Conservation (phyloP, 257 asterid species). For the Solanum pinnatisectum region DNA sequence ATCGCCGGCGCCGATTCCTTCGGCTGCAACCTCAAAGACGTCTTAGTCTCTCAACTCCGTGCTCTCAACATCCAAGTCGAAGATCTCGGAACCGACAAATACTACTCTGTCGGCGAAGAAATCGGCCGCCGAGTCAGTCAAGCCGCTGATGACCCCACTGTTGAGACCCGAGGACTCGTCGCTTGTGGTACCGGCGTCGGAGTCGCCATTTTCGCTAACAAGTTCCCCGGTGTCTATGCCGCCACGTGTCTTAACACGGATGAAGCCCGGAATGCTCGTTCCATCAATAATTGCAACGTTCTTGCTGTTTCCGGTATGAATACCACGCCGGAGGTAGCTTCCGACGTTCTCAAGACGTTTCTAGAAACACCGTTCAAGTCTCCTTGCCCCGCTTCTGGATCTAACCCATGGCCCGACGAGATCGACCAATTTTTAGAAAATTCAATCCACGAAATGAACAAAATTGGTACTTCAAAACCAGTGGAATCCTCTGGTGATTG, state of each 20-base stretch:
- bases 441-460: constrained; percentile 48
- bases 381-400: constrained; percentile 88
- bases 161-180: constrained; percentile 60
- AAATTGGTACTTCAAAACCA: constrained; percentile 21
- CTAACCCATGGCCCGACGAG: constrained; percentile 71
- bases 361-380: constrained; percentile 61
- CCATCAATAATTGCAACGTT: constrained; percentile 76
- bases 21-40: constrained; percentile 56
- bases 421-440: constrained; percentile 45
- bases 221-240: constrained; percentile 80
- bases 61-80: constrained; percentile 59
- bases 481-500: constrained; percentile 5
- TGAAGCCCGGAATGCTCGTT: constrained; percentile 65
- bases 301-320: constrained; percentile 72
- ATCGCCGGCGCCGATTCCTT: constrained; percentile 72
- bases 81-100: constrained; percentile 61
- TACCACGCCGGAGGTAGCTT: constrained; percentile 43
- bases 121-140: constrained; percentile 73
- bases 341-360: constrained; percentile 46
- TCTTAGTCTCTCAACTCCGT: constrained; percentile 46
- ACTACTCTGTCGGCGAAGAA: constrained; percentile 73
- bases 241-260: constrained; percentile 65
- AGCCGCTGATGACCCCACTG: constrained; percentile 21
- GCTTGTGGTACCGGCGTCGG: constrained; percentile 94
- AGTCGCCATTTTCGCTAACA: constrained; percentile 79